Evolutionary conservation across 768 basidiomycete genomes (phyloP).

Genomic region (Leccinellum albellum): DNA sequence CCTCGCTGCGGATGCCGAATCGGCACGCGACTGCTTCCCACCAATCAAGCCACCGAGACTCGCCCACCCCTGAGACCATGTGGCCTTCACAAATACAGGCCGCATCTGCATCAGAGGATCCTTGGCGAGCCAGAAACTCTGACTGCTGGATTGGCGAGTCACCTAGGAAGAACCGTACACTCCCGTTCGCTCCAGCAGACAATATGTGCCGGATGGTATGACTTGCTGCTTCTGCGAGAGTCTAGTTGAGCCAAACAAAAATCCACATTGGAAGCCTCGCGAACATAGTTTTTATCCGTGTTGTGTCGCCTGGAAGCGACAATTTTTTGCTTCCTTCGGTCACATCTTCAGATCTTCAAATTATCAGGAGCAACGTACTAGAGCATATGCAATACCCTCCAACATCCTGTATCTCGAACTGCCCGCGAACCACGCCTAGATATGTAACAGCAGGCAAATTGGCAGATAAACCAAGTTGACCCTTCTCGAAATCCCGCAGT

Average conservation of each 20-base stretch:
- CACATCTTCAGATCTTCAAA: background rate
- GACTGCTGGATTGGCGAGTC: background rate
- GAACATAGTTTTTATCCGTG: background rate
- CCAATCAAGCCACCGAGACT: background rate
- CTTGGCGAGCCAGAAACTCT: background rate
- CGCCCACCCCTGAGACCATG: background rate
- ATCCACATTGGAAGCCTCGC: too few relatives aligned
- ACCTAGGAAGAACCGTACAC: background rate
- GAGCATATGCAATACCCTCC: background rate
- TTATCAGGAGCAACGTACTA: too few relatives aligned
- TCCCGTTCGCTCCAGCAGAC: background rate
- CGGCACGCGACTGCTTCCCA: background rate
- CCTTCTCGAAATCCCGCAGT: slow-evolving; percentile 82
- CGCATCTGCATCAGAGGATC: background rate
- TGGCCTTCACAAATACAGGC: background rate
- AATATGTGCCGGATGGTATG: background rate
- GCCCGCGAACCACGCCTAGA: slow-evolving; percentile 6
- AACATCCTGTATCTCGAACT: slow-evolving; percentile 1
- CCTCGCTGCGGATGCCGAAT: background rate
- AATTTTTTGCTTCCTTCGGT: background rate
- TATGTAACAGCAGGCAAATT: slow-evolving; percentile 27
- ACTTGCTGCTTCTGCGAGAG: background rate
- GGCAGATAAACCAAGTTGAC: slow-evolving; percentile 69
- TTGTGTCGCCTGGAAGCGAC: background rate
- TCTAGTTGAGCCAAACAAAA: background rate